Evolutionary conservation across 768 basidiomycete genomes (phyloP), one percentile per base, ranked within the genome.

Genomic region (Strobilomyces dryophilus): DNA sequence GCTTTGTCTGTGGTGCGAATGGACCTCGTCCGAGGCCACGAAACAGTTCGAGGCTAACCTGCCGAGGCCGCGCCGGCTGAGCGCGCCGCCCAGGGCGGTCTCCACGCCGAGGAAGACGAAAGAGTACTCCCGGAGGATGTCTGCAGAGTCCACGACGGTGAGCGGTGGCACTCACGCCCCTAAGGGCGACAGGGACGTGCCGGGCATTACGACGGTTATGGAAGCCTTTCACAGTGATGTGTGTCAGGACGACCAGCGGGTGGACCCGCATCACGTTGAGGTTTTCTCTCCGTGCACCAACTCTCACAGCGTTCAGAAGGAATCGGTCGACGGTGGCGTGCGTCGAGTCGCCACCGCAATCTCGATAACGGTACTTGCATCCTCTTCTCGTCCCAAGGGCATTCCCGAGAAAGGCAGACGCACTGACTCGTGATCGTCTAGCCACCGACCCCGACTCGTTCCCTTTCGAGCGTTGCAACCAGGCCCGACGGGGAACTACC

Each of bases 1-100:
- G 24, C 67, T 79, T 54, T 79, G 78, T 66, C 62, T 79, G 17
- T 79, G 78, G 76, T 79, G 79, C 61, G 63, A 71, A 56, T 79
- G 78, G 77, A 71, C 74, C 5, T 78, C 76, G 24, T 61, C 68
- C 17, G 71, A 66, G 47, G 73, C 76, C 5, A 68, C 69, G 55
- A 70, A 63, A 47, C 68, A 66, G 43, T 76, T 74, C 56, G 73
- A 78, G 56, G 54, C 63, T 21, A 72, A 65, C 40, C 66, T 68
- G 53, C 72, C 75, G 34, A 71, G 76, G 18, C 59, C 69, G 27
- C 68, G 68, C 46, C 54, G 68, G 50, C 51, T 69, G 45, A 69
- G 67, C 35, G 70, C 68, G 15, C 68, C 68, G 15, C 65, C 61
- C 14, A 62, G 59, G 45, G 48, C 34, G 27, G 57, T 49, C 6